Percentiles rank a stretch among this genome's conserved stretches.
Evolutionary conservation across 305 asterid genomes (phyloP).

Genomic region (Nicotiana rustica): DNA sequence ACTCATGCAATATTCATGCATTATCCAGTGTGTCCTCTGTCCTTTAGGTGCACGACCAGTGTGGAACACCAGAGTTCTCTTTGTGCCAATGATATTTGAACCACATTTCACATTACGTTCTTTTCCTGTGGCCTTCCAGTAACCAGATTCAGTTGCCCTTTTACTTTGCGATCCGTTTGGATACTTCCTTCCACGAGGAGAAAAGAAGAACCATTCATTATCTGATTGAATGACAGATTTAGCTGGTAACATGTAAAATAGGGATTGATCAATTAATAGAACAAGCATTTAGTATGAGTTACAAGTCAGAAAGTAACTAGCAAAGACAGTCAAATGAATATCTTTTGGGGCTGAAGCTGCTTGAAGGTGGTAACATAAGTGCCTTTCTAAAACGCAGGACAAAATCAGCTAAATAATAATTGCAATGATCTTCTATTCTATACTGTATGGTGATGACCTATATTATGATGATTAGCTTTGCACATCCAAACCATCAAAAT

Average conservation of each 20-base stretch:
- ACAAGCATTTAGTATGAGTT: background rate
- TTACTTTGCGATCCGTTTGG: conserved; percentile 88
- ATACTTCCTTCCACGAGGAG: conserved; percentile 86
- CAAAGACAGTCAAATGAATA: background rate
- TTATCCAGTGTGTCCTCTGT: conserved; percentile 89
- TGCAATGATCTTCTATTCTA: background rate
- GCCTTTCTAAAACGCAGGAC: background rate
- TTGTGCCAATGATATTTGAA: conserved; percentile 67
- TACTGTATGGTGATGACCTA: background rate
- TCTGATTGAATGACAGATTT: conserved; percentile 70
- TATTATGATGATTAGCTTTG: background rate
- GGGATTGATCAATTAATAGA: conserved; percentile 34
- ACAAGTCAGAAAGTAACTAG: background rate
- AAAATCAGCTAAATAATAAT: background rate
- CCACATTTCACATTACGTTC: conserved; percentile 80
- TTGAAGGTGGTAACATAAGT: background rate
- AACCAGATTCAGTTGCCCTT: conserved; percentile 79
- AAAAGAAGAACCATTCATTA: conserved; percentile 88
- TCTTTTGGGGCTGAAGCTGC: background rate
- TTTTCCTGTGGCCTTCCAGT: conserved; percentile 97
- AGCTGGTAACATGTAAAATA: conserved; percentile 50
- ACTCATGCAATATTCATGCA: conserved; percentile 63
- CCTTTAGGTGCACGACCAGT: conserved; percentile 88
- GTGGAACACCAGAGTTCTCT: conserved; percentile 89
- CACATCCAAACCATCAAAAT: background rate